Evolutionary conservation across 345 rosid species (phyloP).

Genomic region (Isatis tinctoria): DNA sequence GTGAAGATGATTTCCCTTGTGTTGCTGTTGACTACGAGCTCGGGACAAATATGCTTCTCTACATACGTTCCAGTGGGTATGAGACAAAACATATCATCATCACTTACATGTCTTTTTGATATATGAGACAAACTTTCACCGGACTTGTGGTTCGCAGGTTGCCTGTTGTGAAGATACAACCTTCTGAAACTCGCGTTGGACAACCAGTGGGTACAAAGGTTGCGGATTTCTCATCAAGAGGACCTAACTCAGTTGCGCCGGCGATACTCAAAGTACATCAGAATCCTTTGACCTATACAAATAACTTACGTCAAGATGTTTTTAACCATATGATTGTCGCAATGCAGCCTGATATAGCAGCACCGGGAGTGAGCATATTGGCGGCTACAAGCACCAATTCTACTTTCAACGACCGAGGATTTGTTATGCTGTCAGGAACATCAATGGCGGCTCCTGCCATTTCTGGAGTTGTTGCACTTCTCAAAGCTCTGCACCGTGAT

Average conservation of each 20-base stretch:
- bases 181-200: conserved; percentile 18
- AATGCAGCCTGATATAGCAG: conserved; percentile 42
- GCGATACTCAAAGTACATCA: conserved; percentile 14
- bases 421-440: conserved; percentile 32
- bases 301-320: background rate
- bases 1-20: conserved; percentile 34
- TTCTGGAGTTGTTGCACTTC: conserved; percentile 35
- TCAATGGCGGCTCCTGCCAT: conserved; percentile 40
- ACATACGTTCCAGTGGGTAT: conserved; percentile 38
- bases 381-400: conserved; percentile 31
- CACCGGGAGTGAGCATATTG: conserved; percentile 38
- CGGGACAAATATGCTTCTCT: conserved; percentile 32
- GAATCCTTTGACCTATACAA: too few species aligned
- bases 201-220: conserved; percentile 25
- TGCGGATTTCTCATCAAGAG: too few species aligned
- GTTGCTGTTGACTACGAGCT: conserved; percentile 33
- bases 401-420: conserved; percentile 16
- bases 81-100: background rate
- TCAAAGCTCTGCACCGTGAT: conserved; percentile 29
- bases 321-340: background rate
- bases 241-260: background rate
- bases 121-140: background rate
- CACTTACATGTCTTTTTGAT: background rate
- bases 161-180: conserved; percentile 11
- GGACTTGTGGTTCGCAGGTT: background rate